phyloP scores from a whole-genome alignment of 2,329 filamentous ascomycete genomes.

The Penicillium sp. region DNA sequence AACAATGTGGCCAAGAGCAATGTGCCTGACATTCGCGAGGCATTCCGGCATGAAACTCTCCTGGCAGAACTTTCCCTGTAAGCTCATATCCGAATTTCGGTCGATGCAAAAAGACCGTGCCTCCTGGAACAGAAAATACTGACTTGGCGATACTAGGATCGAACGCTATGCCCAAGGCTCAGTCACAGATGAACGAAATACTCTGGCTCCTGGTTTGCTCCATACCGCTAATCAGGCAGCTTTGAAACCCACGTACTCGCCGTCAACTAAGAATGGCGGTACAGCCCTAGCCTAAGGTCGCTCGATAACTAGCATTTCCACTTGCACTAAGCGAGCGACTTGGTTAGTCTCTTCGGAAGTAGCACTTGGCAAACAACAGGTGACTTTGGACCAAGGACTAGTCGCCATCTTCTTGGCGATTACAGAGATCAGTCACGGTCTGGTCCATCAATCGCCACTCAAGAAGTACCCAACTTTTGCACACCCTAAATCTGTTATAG shows the following conservation, averaged over 20 bases:
- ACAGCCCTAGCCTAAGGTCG: constrained; percentile 3
- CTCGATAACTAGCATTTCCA: not conserved
- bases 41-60: constrained; percentile 85
- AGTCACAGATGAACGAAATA: constrained; percentile 29
- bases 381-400: not conserved
- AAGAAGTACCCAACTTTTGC: not conserved
- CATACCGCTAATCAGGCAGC: constrained; percentile 22
- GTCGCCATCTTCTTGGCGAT: not conserved
- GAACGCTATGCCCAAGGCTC: constrained; percentile 33
- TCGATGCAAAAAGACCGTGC: not conserved
- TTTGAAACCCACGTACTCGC: constrained; percentile 10
- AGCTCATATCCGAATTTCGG: constrained; percentile 30
- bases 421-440: not conserved
- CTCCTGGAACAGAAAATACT: not conserved
- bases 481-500: not conserved
- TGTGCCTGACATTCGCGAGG: constrained; percentile 87
- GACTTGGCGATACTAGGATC: constrained; percentile 23
- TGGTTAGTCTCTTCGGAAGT: not conserved
- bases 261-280: constrained; percentile 11
- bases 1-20: constrained; percentile 97
- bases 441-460: not conserved
- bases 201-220: constrained; percentile 20
- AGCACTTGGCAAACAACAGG: not conserved
- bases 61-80: constrained; percentile 83
- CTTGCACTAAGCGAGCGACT: not conserved